Evolutionary conservation across 441 rosid genomes (phyloP).

Genomic region (Erodium texanum): DNA sequence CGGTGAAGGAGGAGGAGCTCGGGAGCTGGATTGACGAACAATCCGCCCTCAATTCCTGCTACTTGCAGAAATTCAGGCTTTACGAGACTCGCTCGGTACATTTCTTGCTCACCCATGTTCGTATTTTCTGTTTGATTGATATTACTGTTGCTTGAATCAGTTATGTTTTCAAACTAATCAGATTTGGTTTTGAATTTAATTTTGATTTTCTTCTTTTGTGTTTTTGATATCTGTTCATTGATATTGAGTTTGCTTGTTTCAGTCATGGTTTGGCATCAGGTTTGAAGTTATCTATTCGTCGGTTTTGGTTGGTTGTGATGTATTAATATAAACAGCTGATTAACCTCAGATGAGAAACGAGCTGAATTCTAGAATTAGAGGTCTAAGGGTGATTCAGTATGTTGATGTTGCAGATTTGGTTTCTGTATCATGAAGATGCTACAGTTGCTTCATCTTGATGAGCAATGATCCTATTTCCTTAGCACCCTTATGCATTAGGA

Average conservation of each 20-base stretch:
- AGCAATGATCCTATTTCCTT: background rate
- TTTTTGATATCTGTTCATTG: background rate
- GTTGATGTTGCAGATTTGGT: background rate
- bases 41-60: constrained; percentile 27
- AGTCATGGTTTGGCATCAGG: background rate
- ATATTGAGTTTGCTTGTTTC: constrained; percentile 3
- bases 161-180: background rate
- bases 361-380: background rate
- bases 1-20: constrained; percentile 7
- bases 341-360: background rate
- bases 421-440: background rate
- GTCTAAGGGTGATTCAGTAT: background rate
- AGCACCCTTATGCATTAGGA: background rate
- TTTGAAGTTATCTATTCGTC: background rate
- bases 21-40: constrained; percentile 19
- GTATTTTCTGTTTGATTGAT: constrained; percentile 1
- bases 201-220: background rate
- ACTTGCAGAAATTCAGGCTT: constrained; percentile 53
- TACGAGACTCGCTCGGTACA: constrained; percentile 67
- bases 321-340: background rate
- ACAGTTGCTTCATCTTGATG: background rate
- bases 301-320: background rate
- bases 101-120: background rate
- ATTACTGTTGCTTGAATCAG: background rate
- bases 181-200: background rate